Base-by-base conservation (phyloP, 2,329 filamentous ascomycete genomes). In the Pestalotiopsis sp. region DNA sequence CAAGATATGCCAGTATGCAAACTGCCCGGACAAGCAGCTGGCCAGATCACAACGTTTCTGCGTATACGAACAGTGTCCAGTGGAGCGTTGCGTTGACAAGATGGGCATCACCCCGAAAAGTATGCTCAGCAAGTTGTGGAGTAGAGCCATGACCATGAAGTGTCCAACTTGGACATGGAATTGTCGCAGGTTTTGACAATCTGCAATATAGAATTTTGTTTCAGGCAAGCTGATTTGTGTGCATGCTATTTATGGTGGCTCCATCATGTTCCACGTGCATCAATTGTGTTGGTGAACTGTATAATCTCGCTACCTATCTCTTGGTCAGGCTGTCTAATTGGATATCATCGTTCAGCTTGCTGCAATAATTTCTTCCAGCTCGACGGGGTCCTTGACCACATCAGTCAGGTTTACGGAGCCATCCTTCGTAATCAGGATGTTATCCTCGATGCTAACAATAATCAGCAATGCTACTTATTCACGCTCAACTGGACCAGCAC, bases 361-460 rank as follows among this genome's bases (percentile, higher is more conserved):
- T 45, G 73, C 68, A 66, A 90, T 87, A 5, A 90, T 84, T 71
- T 80, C 82, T 74, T 92, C 86, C 77, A 92, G 81, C 74, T 89
- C 87, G 17, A 83, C 85, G 3, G 90, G 84, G 68, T 92, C 90
- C 78, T 94, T 94, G 4, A 89, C 86, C 3, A 90, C 90, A 13
- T 88, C 89, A 0, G 92, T 95, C 72, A 95, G 77, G 77, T 95
- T 95, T 75, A 93, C 88, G 70, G 87, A 88, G 5, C 92, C 92
- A 25, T 84, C 83, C 64, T 87, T 84, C 0, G 92, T 94, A 70
- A 95, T 90, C 31, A 94, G 81, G 38, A 95, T 86, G 76, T 95
- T 92, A 76, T 92, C 90, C 82, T 92, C 89, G 70, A 91, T 90
- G 66, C 84, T 83, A 23, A 13, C 13, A 20, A 49, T 64, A 6